phyloP scores from a whole-genome alignment of 176 grass and related monocot genomes.

The Hordeum vulgare region DNA sequence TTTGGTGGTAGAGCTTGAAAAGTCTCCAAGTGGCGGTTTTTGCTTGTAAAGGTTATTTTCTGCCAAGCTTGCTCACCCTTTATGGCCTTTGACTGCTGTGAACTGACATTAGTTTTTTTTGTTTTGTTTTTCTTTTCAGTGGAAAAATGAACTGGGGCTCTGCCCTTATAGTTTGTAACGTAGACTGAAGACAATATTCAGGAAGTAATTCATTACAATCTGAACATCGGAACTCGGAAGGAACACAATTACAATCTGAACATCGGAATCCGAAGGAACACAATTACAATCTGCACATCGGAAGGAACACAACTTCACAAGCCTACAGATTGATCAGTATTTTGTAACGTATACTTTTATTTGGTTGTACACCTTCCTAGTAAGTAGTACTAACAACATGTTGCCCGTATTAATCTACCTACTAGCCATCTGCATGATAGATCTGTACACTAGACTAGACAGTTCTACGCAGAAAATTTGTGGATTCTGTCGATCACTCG shows the following conservation, averaged over 20 bases:
- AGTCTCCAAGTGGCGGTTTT: background rate
- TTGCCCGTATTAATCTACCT: conserved; percentile 9
- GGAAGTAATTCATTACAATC: background rate
- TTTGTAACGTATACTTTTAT: conserved; percentile 3
- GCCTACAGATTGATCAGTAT: background rate
- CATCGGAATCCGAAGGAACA: too few species aligned
- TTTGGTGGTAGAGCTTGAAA: background rate
- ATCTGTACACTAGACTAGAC: conserved; percentile 14
- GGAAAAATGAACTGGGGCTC: background rate
- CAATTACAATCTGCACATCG: too few species aligned
- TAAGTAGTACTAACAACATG: conserved; percentile 5
- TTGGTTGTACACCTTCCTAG: background rate
- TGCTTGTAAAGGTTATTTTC: background rate
- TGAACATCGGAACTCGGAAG: background rate
- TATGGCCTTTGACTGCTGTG: background rate
- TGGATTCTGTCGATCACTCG: background rate
- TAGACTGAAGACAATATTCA: background rate
- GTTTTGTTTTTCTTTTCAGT: background rate
- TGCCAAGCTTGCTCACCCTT: background rate
- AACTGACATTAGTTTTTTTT: background rate
- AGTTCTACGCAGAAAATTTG: background rate
- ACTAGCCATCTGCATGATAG: background rate
- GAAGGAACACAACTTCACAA: background rate
- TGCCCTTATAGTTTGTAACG: background rate
- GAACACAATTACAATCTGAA: background rate